Evolutionary conservation across 2,329 filamentous ascomycete species (phyloP), one percentile per base, ranked within the genome.

Genomic region (Sphaerulina populicola): DNA sequence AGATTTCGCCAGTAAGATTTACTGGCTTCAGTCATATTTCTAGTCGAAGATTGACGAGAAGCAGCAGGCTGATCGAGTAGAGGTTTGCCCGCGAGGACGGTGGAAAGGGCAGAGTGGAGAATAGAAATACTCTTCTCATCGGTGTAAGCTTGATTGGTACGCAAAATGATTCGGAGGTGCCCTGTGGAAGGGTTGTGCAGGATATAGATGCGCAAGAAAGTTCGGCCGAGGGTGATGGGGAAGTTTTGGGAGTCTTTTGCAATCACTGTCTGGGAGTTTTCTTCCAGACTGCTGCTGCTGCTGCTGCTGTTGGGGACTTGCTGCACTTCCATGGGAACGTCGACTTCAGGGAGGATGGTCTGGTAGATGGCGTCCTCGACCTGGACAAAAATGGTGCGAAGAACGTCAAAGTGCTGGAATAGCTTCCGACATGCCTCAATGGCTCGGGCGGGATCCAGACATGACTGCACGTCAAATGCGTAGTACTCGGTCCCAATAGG

Each of bases 381-480:
- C 18, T 52, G 44, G 6, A 49, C 30, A 38, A 52, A 52, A 3
- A 52, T 41, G 18, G 45, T 49, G 29, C 50, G 50, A 23, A 52
- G 50, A 31, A 52, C 30, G 30, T 52, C 50, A 45, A 52, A 52
- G 15, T 52, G 50, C 11, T 48, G 21, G n/a, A 49, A 40, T 14
- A 52, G 50, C 30, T 49, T 52, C 14, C 46, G 46, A 8, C 46
- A 49, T 8, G 15, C 46, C 8, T 43, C 38, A 4, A 49, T 41
- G 21, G 42, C 46, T 27, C 41, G 35, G 15, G 29, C 21, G 1
- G 38, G 39, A 15, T 49, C 46, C 33, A 52, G 27, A 18, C 15
- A 36, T 12, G 50, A 18, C 15, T 45, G 45, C 6, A 52, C 11
- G 36, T 52, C 50, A 45, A 52, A 45, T 11, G 50, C 47, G 8